Evolutionary conservation across 306 rosid genomes (phyloP), one percentile per base, ranked within the genome.

Genomic region (Ceratonia siliqua): DNA sequence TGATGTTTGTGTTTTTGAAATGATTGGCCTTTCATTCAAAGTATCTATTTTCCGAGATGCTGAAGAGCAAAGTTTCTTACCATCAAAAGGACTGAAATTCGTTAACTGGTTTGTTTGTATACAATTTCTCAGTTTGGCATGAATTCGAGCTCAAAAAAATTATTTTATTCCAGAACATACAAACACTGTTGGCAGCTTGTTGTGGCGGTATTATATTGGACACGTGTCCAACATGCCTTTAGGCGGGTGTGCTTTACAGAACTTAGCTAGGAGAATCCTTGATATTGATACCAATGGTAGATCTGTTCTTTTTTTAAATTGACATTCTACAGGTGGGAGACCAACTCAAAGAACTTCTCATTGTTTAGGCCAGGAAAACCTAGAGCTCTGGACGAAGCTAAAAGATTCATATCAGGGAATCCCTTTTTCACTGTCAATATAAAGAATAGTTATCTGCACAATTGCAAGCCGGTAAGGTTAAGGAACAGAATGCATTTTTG

Each of bases 1-100:
- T n/a, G 67, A 77, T 56, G 41, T 43, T 35, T 77, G 75, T 22
- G 7, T 43, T 68, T 68, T 77, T 35, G 75, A 68, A 75, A 15
- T 56, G 41, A 57, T 13, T 2, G 9, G 6, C 30, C 35, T 56
- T 57, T 48, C 50, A 5, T 68, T 77, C 3, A 56, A 35, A 57
- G 70, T 45, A 56, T 38, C 36, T 4, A 57, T 68, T 22, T 20
- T 69, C 57, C 62, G 43, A 56, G 15, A 14, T 15, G 18, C 0
- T 2, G 52, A 67, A 14, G 48, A 55, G 41, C 6, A 18, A 67
- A 10, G 20, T 42, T 64, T 24, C 8, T 5, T 2, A 39, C 57
- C n/a, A n/a, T 11, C 79, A 41, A 13, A 43, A 52, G 79, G 79
- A 64, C n/a, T n/a, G n/a, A n/a, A 43, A 66, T 38, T 24, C 49